Evolutionary conservation across 2,329 filamentous ascomycete genomes (phyloP), one percentile per base, ranked within the genome.

Genomic region (Aureobasidium leucospermi): DNA sequence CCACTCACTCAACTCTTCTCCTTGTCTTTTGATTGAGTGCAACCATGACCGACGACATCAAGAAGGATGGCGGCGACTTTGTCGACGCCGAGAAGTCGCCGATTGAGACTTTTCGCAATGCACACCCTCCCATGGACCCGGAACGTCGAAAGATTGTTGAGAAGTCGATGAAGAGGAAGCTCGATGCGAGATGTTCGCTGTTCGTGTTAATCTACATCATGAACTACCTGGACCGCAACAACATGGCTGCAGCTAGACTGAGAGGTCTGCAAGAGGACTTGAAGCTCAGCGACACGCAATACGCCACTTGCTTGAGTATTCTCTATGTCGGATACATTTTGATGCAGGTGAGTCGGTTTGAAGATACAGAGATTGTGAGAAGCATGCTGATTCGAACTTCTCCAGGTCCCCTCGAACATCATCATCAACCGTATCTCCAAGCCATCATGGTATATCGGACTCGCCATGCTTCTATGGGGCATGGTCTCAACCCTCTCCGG

Each of bases 151-250:
- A 32, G 10, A 23, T 42, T 28, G 46, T 59, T n/a, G 52, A 56
- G 38, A 56, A 56, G 10, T 56, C 52, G 16, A 45, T 56, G 52
- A 56, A 56, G 52, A 29, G 52, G 31, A 56, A 56, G 19, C 32
- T 56, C 10, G 52, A 56, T 11, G 41, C 31, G 4, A 45, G 52
- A 29, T 56, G 52, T 29, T 34, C 55, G n/a, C 43, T 85, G 73
- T 76, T 90, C 60, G 82, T 90, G 49, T 70, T 90, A 64, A 88
- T 90, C 75, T 90, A 90, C 67, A 88, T 90, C 69, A 78, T 88
- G 75, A 90, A 90, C 73, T 90, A 89, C 70, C 72, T 87, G 11
- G 82, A 85, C 64, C 39, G 67, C 67, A 70, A 70, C 58, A 58
- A 88, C 70, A 86, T 88, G 63, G 85, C 85, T 1, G 79, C 85